Percentiles rank a stretch among this genome's conserved stretches.
Conservation (phyloP, 257 asterid genomes). For the Echium plantagineum region DNA sequence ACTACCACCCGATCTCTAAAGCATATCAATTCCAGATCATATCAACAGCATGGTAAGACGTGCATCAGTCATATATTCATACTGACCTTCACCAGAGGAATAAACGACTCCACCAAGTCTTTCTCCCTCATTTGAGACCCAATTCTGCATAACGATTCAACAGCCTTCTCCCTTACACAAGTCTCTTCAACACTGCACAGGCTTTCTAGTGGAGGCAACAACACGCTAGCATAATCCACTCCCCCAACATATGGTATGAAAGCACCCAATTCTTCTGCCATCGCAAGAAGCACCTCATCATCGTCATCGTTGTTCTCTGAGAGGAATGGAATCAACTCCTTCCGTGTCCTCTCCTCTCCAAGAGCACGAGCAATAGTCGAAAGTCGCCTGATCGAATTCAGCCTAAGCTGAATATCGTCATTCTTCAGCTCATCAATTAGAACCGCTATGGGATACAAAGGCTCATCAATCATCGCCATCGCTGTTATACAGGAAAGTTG, state of each 20-base stretch:
- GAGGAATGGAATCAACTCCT: slow-evolving; percentile 61
- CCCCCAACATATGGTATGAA: slow-evolving; percentile 41
- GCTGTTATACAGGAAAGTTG: neutral
- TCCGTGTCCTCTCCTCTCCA: slow-evolving; percentile 78
- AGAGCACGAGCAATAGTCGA: slow-evolving; percentile 81
- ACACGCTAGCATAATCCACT: slow-evolving; percentile 33
- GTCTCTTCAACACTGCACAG: slow-evolving; percentile 41
- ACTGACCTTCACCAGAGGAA: slow-evolving; percentile 46
- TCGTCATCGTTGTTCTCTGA: slow-evolving; percentile 64
- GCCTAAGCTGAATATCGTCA: slow-evolving; percentile 55
- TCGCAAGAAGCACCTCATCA: slow-evolving; percentile 44
- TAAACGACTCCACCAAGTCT: slow-evolving; percentile 40
- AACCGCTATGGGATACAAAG: slow-evolving; percentile 64
- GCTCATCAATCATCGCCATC: slow-evolving; percentile 69
- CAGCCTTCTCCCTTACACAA: slow-evolving; percentile 23
- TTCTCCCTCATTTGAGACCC: slow-evolving; percentile 24
- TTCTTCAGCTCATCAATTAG: slow-evolving; percentile 77
- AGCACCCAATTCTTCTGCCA: slow-evolving; percentile 41
- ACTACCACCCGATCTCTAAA: too few species aligned
- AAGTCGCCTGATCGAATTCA: slow-evolving; percentile 60
- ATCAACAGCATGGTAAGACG: neutral
- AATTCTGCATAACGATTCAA: slow-evolving; percentile 23
- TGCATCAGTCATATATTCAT: neutral
- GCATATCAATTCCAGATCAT: too few species aligned
- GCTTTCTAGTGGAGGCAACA: slow-evolving; percentile 43